These are phyloP conservation scores for Pyrrhoderma lamaoense DNA, from an alignment of 1,284 basidiomycete genomes.

Conservation along the genomic window DNA sequence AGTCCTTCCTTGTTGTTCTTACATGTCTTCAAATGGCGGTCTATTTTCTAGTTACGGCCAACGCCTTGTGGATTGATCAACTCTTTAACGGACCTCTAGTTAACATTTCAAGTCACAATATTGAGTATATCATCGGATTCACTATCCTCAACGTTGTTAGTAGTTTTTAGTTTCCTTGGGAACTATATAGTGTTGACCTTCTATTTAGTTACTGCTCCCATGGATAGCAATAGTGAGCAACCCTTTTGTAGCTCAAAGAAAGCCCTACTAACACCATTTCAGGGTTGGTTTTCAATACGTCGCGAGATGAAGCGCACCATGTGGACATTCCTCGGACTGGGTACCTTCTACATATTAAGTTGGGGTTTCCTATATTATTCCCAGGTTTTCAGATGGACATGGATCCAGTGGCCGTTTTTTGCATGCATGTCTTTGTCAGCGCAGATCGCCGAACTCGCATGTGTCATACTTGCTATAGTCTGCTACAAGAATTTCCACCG, in stretches of 20 bases:
- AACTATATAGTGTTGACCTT: too few relatives aligned
- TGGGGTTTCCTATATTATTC: slow-evolving; percentile 17
- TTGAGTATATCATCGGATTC: slow-evolving; percentile 38
- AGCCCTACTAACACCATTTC: too few relatives aligned
- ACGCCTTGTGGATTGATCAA: slow-evolving; percentile 50
- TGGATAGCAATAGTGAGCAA: slow-evolving; percentile 36
- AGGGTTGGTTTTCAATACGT: slow-evolving; percentile 17
- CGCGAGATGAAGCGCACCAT: slow-evolving; percentile 14
- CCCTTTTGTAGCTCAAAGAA: too few relatives aligned
- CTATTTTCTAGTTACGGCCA: slow-evolving; percentile 44
- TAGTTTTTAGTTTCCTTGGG: neutral
- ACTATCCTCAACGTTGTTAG: slow-evolving; percentile 37
- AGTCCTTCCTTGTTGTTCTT: slow-evolving; percentile 48
- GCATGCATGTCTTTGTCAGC: slow-evolving; percentile 11
- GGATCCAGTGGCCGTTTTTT: slow-evolving; percentile 19
- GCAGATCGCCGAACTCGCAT: slow-evolving; percentile 10
- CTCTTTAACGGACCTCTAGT: slow-evolving; percentile 40
- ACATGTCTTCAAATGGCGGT: slow-evolving; percentile 51
- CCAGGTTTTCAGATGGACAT: slow-evolving; percentile 17
- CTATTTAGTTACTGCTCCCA: slow-evolving; percentile 31
- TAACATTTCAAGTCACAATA: slow-evolving; percentile 35
- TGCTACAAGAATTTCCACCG: slow-evolving; percentile 14
- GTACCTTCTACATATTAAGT: slow-evolving; percentile 3
- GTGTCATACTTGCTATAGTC: slow-evolving; percentile 12
- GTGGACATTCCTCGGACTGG: slow-evolving; percentile 10